These are phyloP conservation scores for Cucurbita maxima DNA, from an alignment of 306 rosid species.

Conservation along the genomic window DNA sequence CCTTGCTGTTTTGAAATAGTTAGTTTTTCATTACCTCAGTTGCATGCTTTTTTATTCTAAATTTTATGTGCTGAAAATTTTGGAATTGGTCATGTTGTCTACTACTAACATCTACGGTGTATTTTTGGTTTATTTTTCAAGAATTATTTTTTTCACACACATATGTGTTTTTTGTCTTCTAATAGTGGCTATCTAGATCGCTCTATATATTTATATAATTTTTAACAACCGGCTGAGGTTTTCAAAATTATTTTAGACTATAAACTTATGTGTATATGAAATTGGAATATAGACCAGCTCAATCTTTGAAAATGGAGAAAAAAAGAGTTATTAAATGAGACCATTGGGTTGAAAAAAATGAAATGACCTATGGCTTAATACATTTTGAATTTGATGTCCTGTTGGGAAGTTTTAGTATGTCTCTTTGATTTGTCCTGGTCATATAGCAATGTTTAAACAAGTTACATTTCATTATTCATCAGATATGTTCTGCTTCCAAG, in stretches of 20 bases:
- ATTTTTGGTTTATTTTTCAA: background rate
- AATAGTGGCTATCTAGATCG: background rate
- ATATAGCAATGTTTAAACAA: background rate
- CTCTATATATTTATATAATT: background rate
- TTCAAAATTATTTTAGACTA: background rate
- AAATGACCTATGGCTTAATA: background rate
- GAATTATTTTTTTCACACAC: background rate
- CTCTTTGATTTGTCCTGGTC: background rate
- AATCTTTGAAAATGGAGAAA: background rate
- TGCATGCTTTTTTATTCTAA: background rate
- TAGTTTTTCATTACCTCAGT: background rate
- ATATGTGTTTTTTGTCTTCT: background rate
- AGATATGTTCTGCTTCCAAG: constrained; percentile 95
- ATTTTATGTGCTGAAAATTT: background rate
- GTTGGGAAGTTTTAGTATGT: background rate
- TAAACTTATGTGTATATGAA: background rate
- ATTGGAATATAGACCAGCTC: background rate
- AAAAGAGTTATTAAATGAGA: background rate
- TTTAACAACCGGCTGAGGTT: background rate
- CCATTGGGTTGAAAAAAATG: background rate
- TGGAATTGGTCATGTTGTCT: background rate
- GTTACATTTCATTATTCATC: constrained; percentile 8
- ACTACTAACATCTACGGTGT: background rate
- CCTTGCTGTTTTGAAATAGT: background rate
- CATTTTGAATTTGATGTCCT: background rate